Evolutionary conservation across 306 rosid genomes (phyloP).

Genomic region (Nissolia schottii): DNA sequence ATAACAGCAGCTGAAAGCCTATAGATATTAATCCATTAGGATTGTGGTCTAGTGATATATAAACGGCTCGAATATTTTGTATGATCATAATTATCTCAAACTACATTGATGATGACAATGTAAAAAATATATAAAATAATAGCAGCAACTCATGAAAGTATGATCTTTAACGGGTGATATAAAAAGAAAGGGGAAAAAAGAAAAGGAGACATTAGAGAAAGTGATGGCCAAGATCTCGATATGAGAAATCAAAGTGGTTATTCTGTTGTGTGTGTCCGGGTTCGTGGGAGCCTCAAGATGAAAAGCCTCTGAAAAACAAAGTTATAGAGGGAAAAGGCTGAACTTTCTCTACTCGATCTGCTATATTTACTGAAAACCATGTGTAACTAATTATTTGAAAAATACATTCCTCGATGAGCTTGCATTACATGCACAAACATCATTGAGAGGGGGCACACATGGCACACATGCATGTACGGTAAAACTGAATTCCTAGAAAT

Average conservation of each 20-base stretch:
- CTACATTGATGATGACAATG: too few relatives aligned
- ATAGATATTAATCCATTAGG: too few relatives aligned
- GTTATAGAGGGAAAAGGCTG: not conserved
- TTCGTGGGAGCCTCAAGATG: not conserved
- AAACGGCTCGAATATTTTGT: too few relatives aligned
- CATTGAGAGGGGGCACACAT: not conserved
- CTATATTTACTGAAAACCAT: not conserved
- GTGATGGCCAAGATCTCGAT: not conserved
- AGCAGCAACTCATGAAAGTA: too few relatives aligned
- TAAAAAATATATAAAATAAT: too few relatives aligned
- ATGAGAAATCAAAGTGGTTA: conserved; percentile 2
- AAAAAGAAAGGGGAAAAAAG: too few relatives aligned
- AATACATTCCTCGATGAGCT: not conserved
- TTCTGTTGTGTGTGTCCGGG: not conserved
- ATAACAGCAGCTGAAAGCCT: too few relatives aligned
- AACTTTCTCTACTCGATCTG: not conserved
- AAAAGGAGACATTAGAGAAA: not conserved
- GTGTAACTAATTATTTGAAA: not conserved
- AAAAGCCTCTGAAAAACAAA: conserved; percentile 5
- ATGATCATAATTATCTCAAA: too few relatives aligned
- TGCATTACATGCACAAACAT: not conserved
- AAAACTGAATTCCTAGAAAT: not conserved
- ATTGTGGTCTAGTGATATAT: too few relatives aligned
- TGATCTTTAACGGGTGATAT: too few relatives aligned
- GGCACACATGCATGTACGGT: conserved; percentile 10